Evolutionary conservation across 495 filamentous ascomycete genomes (phyloP).

Genomic region (Aspergillus kassunensis): DNA sequence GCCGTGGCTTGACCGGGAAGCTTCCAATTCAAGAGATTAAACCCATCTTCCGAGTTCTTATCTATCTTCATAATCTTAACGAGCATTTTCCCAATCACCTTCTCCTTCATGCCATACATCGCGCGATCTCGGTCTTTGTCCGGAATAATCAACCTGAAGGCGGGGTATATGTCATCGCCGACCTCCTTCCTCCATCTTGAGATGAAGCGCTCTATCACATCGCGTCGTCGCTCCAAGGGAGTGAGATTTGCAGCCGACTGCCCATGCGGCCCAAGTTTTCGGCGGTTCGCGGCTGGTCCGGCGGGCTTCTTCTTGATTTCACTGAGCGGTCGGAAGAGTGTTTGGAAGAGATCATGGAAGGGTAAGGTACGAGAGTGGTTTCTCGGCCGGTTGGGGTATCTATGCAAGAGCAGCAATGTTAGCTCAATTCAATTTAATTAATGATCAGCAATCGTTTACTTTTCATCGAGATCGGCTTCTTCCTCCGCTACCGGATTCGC

Average conservation of each 20-base stretch:
- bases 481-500: constrained; percentile 34
- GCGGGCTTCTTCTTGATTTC: constrained; percentile 75
- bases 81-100: constrained; percentile 78
- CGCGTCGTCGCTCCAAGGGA: constrained; percentile 78
- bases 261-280: constrained; percentile 56
- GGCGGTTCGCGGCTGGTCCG: constrained; percentile 41
- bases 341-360: constrained; percentile 75
- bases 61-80: constrained; percentile 92
- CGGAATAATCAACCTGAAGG: constrained; percentile 85
- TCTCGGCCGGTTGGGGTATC: constrained; percentile 78
- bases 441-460: constrained; percentile 41
- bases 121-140: constrained; percentile 90
- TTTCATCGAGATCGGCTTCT: constrained; percentile 58
- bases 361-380: constrained; percentile 75
- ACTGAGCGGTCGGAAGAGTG: constrained; percentile 82
- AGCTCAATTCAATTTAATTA: constrained; percentile 15
- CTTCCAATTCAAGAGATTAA: constrained; percentile 88
- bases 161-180: constrained; percentile 89
- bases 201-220: constrained; percentile 87
- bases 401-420: constrained; percentile 21
- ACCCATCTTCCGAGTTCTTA: constrained; percentile 83
- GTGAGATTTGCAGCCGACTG: constrained; percentile 48
- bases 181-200: constrained; percentile 83
- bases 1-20: constrained; percentile 65
- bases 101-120: constrained; percentile 95